Evolutionary conservation across 176 grass and related monocot species (phyloP).

Genomic region (Raddia distichophylla): DNA sequence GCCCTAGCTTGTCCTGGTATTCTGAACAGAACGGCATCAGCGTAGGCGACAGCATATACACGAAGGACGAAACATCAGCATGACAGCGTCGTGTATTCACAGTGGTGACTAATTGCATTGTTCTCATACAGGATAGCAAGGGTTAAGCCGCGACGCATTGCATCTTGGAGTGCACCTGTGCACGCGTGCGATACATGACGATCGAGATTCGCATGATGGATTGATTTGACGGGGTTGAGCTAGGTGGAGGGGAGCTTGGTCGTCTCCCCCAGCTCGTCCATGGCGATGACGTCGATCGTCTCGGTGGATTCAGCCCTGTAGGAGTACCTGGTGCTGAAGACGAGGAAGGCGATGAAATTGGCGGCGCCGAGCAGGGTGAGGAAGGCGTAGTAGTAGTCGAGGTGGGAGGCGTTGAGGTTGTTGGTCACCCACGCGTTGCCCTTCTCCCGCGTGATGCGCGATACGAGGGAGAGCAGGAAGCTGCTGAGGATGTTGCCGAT

Average conservation of each 20-base stretch:
- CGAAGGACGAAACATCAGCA: no score
- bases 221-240: no score
- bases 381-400: slow-evolving; percentile 75
- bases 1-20: no score
- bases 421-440: slow-evolving; percentile 52
- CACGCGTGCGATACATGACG: no score
- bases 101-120: no score
- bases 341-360: slow-evolving; percentile 44
- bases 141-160: no score
- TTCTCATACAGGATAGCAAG: no score
- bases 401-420: slow-evolving; percentile 60
- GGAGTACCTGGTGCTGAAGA: slow-evolving; percentile 29
- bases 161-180: no score
- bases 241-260: slow-evolving; percentile 22
- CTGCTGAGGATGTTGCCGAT: slow-evolving; percentile 61
- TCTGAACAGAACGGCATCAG: background rate
- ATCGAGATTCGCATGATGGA: no score
- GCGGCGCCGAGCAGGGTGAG: slow-evolving; percentile 39
- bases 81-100: no score
- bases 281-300: slow-evolving; percentile 29
- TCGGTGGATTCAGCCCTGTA: slow-evolving; percentile 50
- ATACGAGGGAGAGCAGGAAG: slow-evolving; percentile 47
- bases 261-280: slow-evolving; percentile 6
- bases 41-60: no score
- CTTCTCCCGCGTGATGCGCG: slow-evolving; percentile 29